Evolutionary conservation across 1,139 yeast genomes (phyloP).

Genomic region (Taiozyma sp.): DNA sequence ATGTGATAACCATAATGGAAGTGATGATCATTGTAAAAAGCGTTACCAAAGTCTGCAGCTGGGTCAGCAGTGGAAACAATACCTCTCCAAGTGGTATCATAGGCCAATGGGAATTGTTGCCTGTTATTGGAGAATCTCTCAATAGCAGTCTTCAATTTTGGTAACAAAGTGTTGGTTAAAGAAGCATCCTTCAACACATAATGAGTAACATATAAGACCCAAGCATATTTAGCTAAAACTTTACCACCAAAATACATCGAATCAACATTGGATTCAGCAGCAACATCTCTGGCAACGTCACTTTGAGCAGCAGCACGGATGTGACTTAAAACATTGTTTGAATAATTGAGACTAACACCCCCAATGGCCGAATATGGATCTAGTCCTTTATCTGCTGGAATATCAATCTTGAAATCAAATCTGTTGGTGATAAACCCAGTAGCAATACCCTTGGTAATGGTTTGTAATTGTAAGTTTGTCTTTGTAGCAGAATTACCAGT

Average conservation of each 20-base stretch:
- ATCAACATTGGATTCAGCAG: conserved; percentile 56
- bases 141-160: conserved; percentile 52
- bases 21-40: conserved; percentile 76
- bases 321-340: conserved; percentile 31
- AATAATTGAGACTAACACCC: conserved; percentile 30
- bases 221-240: conserved; percentile 68
- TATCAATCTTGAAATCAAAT: conserved; percentile 39
- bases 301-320: conserved; percentile 44
- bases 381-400: conserved; percentile 47
- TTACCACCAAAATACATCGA: conserved; percentile 78
- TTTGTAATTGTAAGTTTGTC: conserved; percentile 44
- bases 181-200: conserved; percentile 45
- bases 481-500: conserved; percentile 17
- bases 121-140: conserved; percentile 51
- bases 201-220: conserved; percentile 57
- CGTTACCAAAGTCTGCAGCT: conserved; percentile 64
- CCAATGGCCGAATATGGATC: conserved; percentile 56
- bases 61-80: conserved; percentile 55
- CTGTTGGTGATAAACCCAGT: conserved; percentile 46
- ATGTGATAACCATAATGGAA: conserved; percentile 78
- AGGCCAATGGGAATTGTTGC: conserved; percentile 51
- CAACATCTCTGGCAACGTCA: conserved; percentile 52
- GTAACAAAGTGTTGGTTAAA: conserved; percentile 42
- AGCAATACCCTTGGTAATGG: conserved; percentile 68
- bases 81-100: conserved; percentile 73